Evolutionary conservation across 2,329 filamentous ascomycete genomes (phyloP).

Genomic region (Rugonectria rugulosa): DNA sequence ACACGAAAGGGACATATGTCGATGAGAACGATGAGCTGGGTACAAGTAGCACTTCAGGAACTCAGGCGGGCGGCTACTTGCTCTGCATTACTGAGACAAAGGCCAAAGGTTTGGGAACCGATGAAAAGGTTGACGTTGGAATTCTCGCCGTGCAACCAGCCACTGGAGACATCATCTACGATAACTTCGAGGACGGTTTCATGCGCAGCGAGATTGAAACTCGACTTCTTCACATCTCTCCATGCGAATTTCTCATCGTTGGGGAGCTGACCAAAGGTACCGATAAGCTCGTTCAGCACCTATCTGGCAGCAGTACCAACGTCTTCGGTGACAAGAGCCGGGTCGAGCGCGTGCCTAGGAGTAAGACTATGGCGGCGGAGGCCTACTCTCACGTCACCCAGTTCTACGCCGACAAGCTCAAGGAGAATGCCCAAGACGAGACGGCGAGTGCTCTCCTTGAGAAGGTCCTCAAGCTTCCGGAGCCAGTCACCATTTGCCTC

Average conservation of each 20-base stretch:
- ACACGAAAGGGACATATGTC: slow-evolving; percentile 97
- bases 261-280: slow-evolving; percentile 89
- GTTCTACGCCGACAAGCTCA: slow-evolving; percentile 90
- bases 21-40: slow-evolving; percentile 89
- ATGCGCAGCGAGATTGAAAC: slow-evolving; percentile 98
- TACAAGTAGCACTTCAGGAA: slow-evolving; percentile 49
- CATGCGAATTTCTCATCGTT: slow-evolving; percentile 93
- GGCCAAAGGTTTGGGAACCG: slow-evolving; percentile 78
- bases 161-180: slow-evolving; percentile 95
- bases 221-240: slow-evolving; percentile 90
- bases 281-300: slow-evolving; percentile 88
- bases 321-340: slow-evolving; percentile 92
- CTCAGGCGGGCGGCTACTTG: slow-evolving; percentile 80
- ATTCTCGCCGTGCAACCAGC: slow-evolving; percentile 94
- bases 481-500: slow-evolving; percentile 87
- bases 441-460: slow-evolving; percentile 75
- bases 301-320: slow-evolving; percentile 88
- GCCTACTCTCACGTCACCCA: slow-evolving; percentile 88
- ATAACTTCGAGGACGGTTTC: slow-evolving; percentile 95
- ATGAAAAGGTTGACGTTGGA: slow-evolving; percentile 92
- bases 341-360: slow-evolving; percentile 78
- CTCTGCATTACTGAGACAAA: slow-evolving; percentile 92
- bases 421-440: slow-evolving; percentile 63
- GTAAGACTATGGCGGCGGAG: slow-evolving; percentile 83
- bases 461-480: slow-evolving; percentile 84